phyloP scores from a whole-genome alignment of 768 basidiomycete species.

The Termitomyces sp. region DNA sequence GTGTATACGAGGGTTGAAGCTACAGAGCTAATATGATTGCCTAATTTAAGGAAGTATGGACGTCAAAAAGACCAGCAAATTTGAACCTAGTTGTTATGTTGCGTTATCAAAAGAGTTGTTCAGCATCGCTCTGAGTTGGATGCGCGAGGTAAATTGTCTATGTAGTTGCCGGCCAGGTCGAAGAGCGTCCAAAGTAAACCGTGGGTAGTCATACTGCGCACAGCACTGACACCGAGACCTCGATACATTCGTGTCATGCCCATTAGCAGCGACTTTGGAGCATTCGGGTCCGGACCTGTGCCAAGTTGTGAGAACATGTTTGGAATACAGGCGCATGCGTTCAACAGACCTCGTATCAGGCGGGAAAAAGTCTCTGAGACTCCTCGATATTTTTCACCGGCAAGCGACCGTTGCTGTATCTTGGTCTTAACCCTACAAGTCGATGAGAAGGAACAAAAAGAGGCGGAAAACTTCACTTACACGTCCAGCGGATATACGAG shows the following conservation, averaged over 20 bases:
- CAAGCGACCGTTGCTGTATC: conserved; percentile 88
- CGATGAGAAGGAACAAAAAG: background rate
- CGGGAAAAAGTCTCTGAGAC: conserved; percentile 70
- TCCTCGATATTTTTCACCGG: conserved; percentile 69
- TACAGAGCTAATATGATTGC: conserved; percentile 16
- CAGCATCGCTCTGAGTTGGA: conserved; percentile 23
- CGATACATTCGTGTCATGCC: conserved; percentile 87
- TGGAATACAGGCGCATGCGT: background rate
- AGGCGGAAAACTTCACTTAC: conserved; percentile 36
- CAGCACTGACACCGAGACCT: conserved; percentile 89
- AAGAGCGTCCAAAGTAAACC: conserved; percentile 93
- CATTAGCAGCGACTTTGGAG: conserved; percentile 69
- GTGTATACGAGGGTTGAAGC: conserved; percentile 8
- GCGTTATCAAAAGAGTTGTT: background rate
- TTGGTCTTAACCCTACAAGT: conserved; percentile 80
- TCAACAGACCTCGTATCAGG: conserved; percentile 66
- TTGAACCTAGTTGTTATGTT: conserved; percentile 1
- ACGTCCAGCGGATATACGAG: conserved; percentile 94
- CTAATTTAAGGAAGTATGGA: conserved; percentile 9
- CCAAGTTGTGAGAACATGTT: background rate
- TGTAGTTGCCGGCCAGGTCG: conserved; percentile 72
- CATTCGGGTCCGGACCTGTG: conserved; percentile 71
- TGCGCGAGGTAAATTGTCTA: conserved; percentile 48
- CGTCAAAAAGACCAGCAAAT: conserved; percentile 4
- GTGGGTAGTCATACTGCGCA: conserved; percentile 90